phyloP scores from a whole-genome alignment of 352 stramenopile genomes.

The Globisporangium acanthophoron region DNA sequence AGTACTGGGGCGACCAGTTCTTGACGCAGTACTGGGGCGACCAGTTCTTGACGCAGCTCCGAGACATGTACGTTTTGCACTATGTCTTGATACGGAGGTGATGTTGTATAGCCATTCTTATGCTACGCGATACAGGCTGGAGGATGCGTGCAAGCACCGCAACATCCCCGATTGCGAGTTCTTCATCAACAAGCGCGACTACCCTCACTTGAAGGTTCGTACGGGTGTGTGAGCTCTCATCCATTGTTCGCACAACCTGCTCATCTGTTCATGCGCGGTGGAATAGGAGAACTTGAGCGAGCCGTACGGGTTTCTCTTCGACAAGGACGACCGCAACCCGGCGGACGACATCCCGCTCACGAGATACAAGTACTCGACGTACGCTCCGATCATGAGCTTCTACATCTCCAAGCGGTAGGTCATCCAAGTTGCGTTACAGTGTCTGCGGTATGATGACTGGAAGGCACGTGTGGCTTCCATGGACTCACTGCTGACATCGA shows the following conservation, averaged over 20 bases:
- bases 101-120: background rate
- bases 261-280: background rate
- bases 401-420: slow-evolving; percentile 87
- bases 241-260: background rate
- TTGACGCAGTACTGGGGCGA: slow-evolving; percentile 96
- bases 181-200: slow-evolving; percentile 99
- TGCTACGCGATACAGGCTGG: slow-evolving; percentile 46
- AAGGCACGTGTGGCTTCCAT: background rate
- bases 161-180: slow-evolving; percentile 98
- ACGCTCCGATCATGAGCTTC: slow-evolving; percentile 97
- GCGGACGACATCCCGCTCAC: slow-evolving; percentile 91
- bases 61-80: slow-evolving; percentile 83
- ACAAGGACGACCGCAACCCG: slow-evolving; percentile 95
- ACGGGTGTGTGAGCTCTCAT: background rate
- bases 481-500: background rate
- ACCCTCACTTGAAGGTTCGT: slow-evolving; percentile 95
- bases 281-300: slow-evolving; percentile 90
- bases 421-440: background rate
- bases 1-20: slow-evolving; percentile 98
- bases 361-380: slow-evolving; percentile 87
- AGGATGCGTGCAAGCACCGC: slow-evolving; percentile 92
- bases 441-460: background rate
- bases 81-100: background rate
- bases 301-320: slow-evolving; percentile 98
- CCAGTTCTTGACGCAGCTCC: slow-evolving; percentile 94